These are phyloP conservation scores for Cucurbita ficifolia DNA, from an alignment of 306 rosid species.

Conservation along the genomic window DNA sequence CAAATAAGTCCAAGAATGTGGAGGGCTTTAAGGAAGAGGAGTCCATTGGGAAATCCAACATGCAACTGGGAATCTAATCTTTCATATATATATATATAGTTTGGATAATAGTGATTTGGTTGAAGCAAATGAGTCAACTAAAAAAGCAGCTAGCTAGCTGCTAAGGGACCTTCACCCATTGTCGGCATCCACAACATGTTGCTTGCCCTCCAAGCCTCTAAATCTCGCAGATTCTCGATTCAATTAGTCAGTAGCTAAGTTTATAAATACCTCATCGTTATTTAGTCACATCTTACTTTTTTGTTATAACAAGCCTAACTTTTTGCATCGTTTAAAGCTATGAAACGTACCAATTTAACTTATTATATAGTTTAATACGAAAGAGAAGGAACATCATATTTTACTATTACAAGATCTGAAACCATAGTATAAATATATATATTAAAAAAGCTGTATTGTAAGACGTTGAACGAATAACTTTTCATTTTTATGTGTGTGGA, in stretches of 20 bases:
- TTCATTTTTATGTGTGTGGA: background rate
- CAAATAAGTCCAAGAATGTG: conserved; percentile 23
- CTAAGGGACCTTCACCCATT: background rate
- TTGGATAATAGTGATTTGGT: background rate
- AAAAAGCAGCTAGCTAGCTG: background rate
- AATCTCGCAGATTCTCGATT: background rate
- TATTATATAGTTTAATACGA: too few species aligned
- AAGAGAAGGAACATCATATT: too few species aligned
- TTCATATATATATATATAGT: background rate
- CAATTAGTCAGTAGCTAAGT: background rate
- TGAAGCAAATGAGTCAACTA: background rate
- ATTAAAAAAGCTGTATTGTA: too few species aligned
- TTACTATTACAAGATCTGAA: too few species aligned
- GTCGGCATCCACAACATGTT: background rate
- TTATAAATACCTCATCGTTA: too few species aligned
- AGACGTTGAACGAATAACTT: background rate
- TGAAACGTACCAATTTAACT: too few species aligned
- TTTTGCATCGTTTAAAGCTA: too few species aligned
- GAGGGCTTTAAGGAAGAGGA: background rate
- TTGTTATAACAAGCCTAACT: too few species aligned
- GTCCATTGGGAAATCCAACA: conserved; percentile 19
- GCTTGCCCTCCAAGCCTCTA: background rate
- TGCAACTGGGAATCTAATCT: background rate
- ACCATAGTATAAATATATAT: too few species aligned
- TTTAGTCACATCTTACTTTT: too few species aligned